Base-by-base conservation (phyloP, 768 basidiomycete genomes). In the Pleurotus tuber-regium region DNA sequence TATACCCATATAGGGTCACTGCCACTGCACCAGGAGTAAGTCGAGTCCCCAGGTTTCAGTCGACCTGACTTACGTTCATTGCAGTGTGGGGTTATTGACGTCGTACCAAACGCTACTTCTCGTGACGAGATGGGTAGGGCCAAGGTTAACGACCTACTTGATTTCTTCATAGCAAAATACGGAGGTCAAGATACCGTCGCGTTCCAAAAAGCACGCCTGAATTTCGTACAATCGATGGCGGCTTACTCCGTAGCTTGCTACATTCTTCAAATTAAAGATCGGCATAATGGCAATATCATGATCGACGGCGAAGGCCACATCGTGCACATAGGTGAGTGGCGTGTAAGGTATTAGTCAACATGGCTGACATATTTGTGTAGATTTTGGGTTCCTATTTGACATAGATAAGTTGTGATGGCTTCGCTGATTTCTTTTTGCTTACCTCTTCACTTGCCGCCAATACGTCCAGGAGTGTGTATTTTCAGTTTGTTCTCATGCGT, bases 221-320 rank as follows among this genome's bases (percentile, higher is more conserved):
- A 98, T 69, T 99, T 99, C 64, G 92, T 99, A 52, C 95, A 97
- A 64, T 96, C 93, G 2, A 99, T 98, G 97, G 96, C 97, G 0
- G 97, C 94, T 8, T 99, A 99, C 68, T 98, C 96, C 26, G 87
- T 98, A 21, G 92, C 94, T 6, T 98, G 96, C 66, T 98, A 97
- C 66, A 93, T 99, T 58, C 70, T 98, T 38, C 97, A 99, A 68
- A 95, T 99, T 73, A 99, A 99, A 71, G 97, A 99, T 64, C 74
- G 97, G 31, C 97, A 99, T 67, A 99, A 99, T 62, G 97, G 97
- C 24, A 99, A 99, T 66, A 98, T 99, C 64, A 98, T 99, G 96
- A 95, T 99, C 54, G 97, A 98, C 64, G 93, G 89, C 2, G 91
- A 95, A 53, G 97, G 97, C 0, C 95, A 98, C 64, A 96, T 99